Evolutionary conservation across 106 monocot genomes (phyloP), one percentile per base, ranked within the genome.

Genomic region (Dendrobium huoshanense): DNA sequence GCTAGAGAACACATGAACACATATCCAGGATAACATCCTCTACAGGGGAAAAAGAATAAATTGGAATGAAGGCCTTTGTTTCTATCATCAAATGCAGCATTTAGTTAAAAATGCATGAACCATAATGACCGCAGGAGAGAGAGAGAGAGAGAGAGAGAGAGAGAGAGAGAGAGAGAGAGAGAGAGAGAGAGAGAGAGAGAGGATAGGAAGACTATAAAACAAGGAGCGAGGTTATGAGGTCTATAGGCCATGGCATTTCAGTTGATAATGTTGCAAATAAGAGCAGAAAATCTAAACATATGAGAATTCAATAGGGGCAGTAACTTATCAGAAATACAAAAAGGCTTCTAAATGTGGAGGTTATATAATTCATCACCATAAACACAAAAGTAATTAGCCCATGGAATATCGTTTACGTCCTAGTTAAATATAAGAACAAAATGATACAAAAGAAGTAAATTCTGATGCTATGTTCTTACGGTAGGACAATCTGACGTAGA

Each of bases 401-500:
- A 70, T 37, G 31, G 33, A 37, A 70, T 70, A 70, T 37, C 5
- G 40, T 70, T 11, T 33, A 4, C 9, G 7, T 37, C n/a, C 74
- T 74, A 74, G 17, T 2, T 20, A 44, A 74, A 43, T 74, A 42
- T 2, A 48, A 76, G 49, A 48, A 48, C 10, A 75, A 29, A 24
- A 76, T 24, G 76, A 25, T 27, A 48, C 47, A 76, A 20, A 76
- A 75, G 43, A 25, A 49, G 76, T 11, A 76, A 76, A 24, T 49
- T 41, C 4, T 49, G 49, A 76, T 13, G 45, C 27, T 24, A 83
- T 79, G 78, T 73, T 51, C 99, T 91, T 89, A 99, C 99, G 77
- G 82, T 87, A 75, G 99, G 99, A 79, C 90, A 90, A 78, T 99
- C 93, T 31, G 67, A 90, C 44, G 79, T 27, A 41, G 99, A 89